Conservation (phyloP, 1,284 basidiomycete genomes). For the Athelia psychrophila region DNA sequence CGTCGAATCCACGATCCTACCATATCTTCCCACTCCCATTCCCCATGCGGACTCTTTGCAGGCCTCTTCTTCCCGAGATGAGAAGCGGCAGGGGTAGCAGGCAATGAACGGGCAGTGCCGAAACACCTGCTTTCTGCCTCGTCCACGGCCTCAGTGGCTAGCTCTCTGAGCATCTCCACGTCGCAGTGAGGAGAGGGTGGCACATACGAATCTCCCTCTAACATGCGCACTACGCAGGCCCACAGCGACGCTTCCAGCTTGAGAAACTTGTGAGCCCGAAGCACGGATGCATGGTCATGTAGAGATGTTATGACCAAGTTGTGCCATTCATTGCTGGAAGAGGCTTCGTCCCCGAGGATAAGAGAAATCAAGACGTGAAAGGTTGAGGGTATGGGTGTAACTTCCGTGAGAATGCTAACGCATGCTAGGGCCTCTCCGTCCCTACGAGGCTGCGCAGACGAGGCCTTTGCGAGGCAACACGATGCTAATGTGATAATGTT, state of each 20-base stretch:
- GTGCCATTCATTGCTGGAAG: conserved; percentile 10
- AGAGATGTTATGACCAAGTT: too few species aligned
- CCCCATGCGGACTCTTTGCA: conserved; percentile 3
- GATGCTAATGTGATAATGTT: conserved; percentile 26
- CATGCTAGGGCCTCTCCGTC: conserved; percentile 7
- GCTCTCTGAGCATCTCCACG: conserved; percentile 30
- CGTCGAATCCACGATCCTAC: conserved; percentile 38
- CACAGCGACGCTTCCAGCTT: conserved; percentile 51
- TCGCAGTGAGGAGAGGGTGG: conserved; percentile 13
- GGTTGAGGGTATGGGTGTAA: conserved; percentile 27
- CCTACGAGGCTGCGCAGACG: neutral
- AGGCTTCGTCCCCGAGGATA: conserved; percentile 17
- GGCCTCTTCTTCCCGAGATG: neutral
- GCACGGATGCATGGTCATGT: conserved; percentile 26
- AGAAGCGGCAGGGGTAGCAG: neutral
- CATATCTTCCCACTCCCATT: conserved; percentile 46
- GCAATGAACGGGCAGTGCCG: conserved; percentile 11
- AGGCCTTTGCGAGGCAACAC: conserved; percentile 20
- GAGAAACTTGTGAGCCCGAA: conserved; percentile 33
- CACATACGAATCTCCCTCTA: conserved; percentile 34
- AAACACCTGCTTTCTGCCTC: conserved; percentile 46
- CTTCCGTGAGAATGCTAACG: conserved; percentile 19
- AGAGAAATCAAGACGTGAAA: conserved; percentile 20
- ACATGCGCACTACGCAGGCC: conserved; percentile 44
- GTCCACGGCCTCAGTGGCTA: conserved; percentile 45